Conservation (phyloP, 2,329 filamentous ascomycete species). For the Capronia epimyces region DNA sequence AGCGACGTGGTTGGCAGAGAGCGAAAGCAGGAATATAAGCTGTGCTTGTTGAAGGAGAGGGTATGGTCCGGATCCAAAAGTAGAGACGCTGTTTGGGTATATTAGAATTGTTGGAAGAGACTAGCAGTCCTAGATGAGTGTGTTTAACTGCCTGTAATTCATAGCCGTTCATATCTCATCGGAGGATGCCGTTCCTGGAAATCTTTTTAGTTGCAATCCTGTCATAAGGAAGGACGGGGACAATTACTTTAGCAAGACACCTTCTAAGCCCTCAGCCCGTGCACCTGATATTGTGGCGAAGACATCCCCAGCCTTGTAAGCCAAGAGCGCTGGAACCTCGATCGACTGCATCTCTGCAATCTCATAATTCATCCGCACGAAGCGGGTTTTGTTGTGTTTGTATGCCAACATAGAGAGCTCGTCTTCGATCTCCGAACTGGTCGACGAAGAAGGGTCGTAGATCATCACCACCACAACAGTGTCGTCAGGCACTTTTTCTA, state of each 20-base stretch:
- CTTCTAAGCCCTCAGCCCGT: slow-evolving; percentile 52
- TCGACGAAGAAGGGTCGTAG: slow-evolving; percentile 76
- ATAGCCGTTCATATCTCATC: not conserved
- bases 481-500: slow-evolving; percentile 78
- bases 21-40: too few relatives aligned
- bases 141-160: too few relatives aligned
- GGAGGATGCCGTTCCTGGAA: not conserved
- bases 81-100: too few relatives aligned
- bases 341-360: slow-evolving; percentile 93
- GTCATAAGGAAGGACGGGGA: not conserved
- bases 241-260: slow-evolving; percentile 40
- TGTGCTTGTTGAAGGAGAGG: too few relatives aligned
- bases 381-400: slow-evolving; percentile 66
- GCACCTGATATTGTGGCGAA: slow-evolving; percentile 86
- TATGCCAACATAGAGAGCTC: slow-evolving; percentile 70
- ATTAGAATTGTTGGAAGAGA: too few relatives aligned
- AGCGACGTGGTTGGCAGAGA: too few relatives aligned
- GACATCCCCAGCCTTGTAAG: slow-evolving; percentile 83
- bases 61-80: too few relatives aligned
- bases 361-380: slow-evolving; percentile 83
- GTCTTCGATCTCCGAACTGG: slow-evolving; percentile 71
- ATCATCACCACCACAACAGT: slow-evolving; percentile 90
- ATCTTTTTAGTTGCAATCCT: not conserved
- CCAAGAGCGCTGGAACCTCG: slow-evolving; percentile 78
- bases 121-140: too few relatives aligned